Evolutionary conservation across 1,284 basidiomycete species (phyloP), one percentile per base, ranked within the genome.

Genomic region (Malassezia yamatoensis): DNA sequence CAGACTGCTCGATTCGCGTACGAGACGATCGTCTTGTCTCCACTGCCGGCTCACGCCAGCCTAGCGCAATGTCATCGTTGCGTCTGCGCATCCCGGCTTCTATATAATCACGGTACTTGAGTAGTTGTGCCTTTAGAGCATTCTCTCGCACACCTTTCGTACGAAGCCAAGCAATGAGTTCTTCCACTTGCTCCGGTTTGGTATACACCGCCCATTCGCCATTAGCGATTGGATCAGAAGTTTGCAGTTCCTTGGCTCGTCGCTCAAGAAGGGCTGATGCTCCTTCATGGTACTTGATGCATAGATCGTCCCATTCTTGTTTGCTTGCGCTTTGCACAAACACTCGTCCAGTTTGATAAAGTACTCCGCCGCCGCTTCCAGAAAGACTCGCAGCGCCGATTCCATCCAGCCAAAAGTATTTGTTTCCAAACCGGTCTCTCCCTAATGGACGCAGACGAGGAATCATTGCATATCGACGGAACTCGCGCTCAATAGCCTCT

Each of bases 371-470:
- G n/a, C 49, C 44, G 13, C 54, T 60, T 2, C 55, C 54, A 8
- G 89, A 77, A 38, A 93, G 76, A 32, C 84, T 84, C 51, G 85
- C 85, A 1, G 83, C 83, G 3, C 94, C 93, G 77, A 93, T 83
- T 3, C 94, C 93, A 76, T 98, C 93, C 72, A 96, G 88, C 93
- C 93, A 98, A 90, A 91, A 98, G 60, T 96, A 81, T 34, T 87
- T 83, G 75, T 94, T 93, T 68, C 87, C 85, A 77, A 96, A 98
- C 51, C 93, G 81, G 75, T 98, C 94, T 62, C 82, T 81, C 3
- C 94, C 93, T 44, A 98, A 69, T 1, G 91, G 89, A 65, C 87
- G 86, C 41, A 88, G 83, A 44, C 93, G 82, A 39, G 91, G 81
- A 7, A 85, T 83, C 54, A 87, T 86, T 33, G 88, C 78, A 55